Conservation (phyloP, 2,329 filamentous ascomycete species). For the Exophiala calicioides region DNA sequence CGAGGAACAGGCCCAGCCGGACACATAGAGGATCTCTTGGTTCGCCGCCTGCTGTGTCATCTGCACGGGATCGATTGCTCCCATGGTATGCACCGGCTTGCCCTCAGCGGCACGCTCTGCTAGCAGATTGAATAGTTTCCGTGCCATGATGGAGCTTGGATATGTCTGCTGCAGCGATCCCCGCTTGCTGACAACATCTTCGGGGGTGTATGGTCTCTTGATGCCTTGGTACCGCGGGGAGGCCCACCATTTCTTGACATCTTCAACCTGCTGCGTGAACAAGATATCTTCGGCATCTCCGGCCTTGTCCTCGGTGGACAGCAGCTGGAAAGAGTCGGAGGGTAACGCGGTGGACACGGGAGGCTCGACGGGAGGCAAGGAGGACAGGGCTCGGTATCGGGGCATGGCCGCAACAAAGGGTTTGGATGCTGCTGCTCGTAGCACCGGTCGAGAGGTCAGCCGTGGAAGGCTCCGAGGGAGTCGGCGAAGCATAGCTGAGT, state of each 20-base stretch:
- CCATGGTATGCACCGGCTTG: constrained; percentile 94
- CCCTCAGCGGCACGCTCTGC: constrained; percentile 74
- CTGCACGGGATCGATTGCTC: constrained; percentile 96
- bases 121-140: constrained; percentile 89
- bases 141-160: constrained; percentile 89
- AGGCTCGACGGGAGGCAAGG: constrained; percentile 57
- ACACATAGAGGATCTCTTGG: constrained; percentile 94
- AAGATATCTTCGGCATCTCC: constrained; percentile 80
- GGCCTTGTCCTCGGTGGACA: constrained; percentile 74
- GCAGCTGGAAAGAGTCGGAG: constrained; percentile 81
- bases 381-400: constrained; percentile 59
- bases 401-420: constrained; percentile 18
- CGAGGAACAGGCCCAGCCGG: constrained; percentile 95
- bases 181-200: constrained; percentile 89
- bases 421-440: constrained; percentile 11
- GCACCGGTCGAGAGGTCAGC: constrained; percentile 14
- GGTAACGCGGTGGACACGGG: constrained; percentile 63
- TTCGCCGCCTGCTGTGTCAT: constrained; percentile 98
- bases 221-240: constrained; percentile 83
- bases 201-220: constrained; percentile 85
- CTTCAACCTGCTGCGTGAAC: constrained; percentile 78
- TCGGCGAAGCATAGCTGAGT: constrained; percentile 23
- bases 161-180: constrained; percentile 85
- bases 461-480: constrained; percentile 24
- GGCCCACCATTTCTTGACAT: constrained; percentile 89